These are phyloP conservation scores for Mediolabrus comicus DNA, from an alignment of 108 stramenopile species.

Conservation along the genomic window DNA sequence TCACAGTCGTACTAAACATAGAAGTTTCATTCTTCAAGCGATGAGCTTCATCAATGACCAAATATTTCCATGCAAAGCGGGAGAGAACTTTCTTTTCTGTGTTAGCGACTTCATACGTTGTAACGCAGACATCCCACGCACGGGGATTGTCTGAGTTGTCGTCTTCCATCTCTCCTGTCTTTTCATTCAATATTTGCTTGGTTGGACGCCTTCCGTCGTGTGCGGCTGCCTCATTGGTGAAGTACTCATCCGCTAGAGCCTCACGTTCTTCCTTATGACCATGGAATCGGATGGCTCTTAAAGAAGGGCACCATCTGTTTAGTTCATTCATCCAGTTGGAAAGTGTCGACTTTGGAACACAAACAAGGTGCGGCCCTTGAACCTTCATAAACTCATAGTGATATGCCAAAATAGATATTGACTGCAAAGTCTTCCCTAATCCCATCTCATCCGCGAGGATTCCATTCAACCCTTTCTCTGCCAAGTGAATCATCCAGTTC, in stretches of 20 bases:
- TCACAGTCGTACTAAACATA: constrained; percentile 90
- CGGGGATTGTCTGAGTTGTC: constrained; percentile 83
- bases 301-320: constrained; percentile 90
- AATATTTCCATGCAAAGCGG: constrained; percentile 93
- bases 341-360: constrained; percentile 97
- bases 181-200: constrained; percentile 56
- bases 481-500: constrained; percentile 98
- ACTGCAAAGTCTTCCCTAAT: constrained; percentile 95
- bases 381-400: constrained; percentile 67
- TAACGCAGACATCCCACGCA: constrained; percentile 94
- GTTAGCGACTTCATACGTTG: constrained; percentile 97
- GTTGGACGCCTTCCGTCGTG: constrained; percentile 77
- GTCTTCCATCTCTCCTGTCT: constrained; percentile 74
- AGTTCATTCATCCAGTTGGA: constrained; percentile 99
- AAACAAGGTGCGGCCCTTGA: constrained; percentile 92
- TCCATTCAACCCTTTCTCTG: constrained; percentile 90
- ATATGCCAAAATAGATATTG: constrained; percentile 92
- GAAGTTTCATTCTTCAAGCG: constrained; percentile 95
- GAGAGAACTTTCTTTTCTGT: constrained; percentile 76
- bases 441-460: constrained; percentile 98
- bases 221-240: constrained; percentile 77
- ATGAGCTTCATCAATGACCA: constrained; percentile 99
- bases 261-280: constrained; percentile 89
- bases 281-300: constrained; percentile 91
- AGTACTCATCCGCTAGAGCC: constrained; percentile 67